Percentiles rank a stretch among this genome's conserved stretches.
Evolutionary conservation across 2,329 filamentous ascomycete genomes (phyloP).

Genomic region (Trichoderma sp.): DNA sequence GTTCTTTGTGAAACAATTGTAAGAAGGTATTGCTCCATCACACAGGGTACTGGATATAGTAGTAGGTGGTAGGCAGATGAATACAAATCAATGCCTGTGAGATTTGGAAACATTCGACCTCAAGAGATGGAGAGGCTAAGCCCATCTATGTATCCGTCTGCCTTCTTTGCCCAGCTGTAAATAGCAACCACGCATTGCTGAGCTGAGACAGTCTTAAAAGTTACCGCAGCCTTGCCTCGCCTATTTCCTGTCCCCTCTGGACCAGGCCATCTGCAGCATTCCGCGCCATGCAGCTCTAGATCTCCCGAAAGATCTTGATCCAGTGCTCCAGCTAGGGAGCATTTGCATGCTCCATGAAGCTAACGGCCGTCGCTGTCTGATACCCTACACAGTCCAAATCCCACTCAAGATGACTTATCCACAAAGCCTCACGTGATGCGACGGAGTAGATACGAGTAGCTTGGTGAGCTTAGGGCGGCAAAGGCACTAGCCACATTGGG

Average conservation of each 20-base stretch:
- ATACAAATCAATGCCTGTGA: neutral
- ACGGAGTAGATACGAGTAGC: neutral
- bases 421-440: constrained; percentile 8
- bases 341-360: constrained; percentile 10
- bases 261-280: neutral
- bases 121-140: too few relatives aligned
- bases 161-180: neutral
- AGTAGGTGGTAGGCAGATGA: neutral
- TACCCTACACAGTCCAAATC: constrained; percentile 5
- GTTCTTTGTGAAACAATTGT: neutral
- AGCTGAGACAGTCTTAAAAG: neutral
- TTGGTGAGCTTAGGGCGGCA: constrained; percentile 13
- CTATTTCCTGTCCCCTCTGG: neutral
- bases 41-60: neutral
- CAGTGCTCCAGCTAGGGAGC: constrained; percentile 4
- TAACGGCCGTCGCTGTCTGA: constrained; percentile 6
- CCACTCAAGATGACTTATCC: neutral
- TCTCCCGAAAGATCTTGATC: constrained; percentile 12
- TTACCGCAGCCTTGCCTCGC: neutral
- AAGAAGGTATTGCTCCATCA: neutral
- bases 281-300: constrained; percentile 14
- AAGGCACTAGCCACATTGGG: constrained; percentile 1
- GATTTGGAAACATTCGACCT: neutral
- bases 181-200: neutral
- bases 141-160: neutral